phyloP scores from a whole-genome alignment of 495 filamentous ascomycete species.

The Podospora comata region DNA sequence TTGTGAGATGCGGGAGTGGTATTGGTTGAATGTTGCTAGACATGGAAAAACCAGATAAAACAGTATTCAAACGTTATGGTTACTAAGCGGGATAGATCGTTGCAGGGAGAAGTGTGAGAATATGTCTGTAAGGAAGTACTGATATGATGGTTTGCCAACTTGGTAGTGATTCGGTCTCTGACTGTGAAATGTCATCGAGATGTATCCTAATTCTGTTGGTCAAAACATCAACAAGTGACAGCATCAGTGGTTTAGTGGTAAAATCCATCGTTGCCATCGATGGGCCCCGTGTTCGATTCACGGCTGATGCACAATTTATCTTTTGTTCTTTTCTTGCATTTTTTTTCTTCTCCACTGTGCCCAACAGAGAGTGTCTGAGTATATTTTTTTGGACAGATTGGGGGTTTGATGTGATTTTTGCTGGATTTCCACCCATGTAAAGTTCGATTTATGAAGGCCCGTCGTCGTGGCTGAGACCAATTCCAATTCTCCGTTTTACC shows the following conservation, averaged over 20 bases:
- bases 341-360: background rate
- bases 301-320: constrained; percentile 32
- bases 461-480: no score
- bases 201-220: no score
- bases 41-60: background rate
- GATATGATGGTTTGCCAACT: no score
- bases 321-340: background rate
- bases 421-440: no score
- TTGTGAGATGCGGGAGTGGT: background rate
- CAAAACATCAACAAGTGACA: background rate
- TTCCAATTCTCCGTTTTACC: background rate
- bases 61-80: background rate
- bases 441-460: no score
- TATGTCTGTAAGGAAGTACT: no score
- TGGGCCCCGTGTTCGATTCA: constrained; percentile 54
- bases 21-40: background rate
- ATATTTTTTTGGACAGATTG: no score
- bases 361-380: no score
- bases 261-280: constrained; percentile 54
- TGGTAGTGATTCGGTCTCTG: no score
- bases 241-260: constrained; percentile 42
- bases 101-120: no score
- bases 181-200: background rate
- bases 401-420: no score
- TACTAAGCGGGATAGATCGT: no score